Base-by-base conservation (phyloP, 495 filamentous ascomycete genomes). In the Chaetomium tenue region DNA sequence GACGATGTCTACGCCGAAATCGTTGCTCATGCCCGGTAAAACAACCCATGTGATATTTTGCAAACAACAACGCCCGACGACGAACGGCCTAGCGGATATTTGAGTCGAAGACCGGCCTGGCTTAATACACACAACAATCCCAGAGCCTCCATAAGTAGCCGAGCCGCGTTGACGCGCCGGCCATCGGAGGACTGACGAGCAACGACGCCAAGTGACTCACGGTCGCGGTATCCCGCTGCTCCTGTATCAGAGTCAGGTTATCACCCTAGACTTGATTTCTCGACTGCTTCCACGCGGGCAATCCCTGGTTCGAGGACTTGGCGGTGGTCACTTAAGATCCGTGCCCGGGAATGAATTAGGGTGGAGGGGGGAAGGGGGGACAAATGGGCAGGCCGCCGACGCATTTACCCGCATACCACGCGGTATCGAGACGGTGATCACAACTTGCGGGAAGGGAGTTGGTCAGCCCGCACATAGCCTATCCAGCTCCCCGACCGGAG, bases 1-100 rank as follows among this genome's bases (percentile, higher is more conserved):
- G 84, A 89, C 63, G 89, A 93, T 66, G 78, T 99, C 50, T 99
- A 96, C 69, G 87, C 87, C 48, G 91, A 95, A 71, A 88, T 98
- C 71, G 85, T 97, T 46, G 81, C 81, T 51, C 95, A 98, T 77
- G 92, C 93, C 23, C 87, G 89, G 72, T 96, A 70, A 61, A 30
- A 2, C 16, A 4, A 53, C 52, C 11, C 33, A 46, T 0, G 22
- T 8, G 18, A 23, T 3, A 11, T 2, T 30, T 25, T 4, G 48
- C 8, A 22, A 26, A 52, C 48, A 13, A 25, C 47, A 6, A 11
- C 22, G 22, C 12, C 20, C 48, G 25, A 26, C 48, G 48, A 23
- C 9, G 11, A 15, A 16, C 48, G 48, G 7, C 13, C 46, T n/a
- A 44, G 40, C 9, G 40, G 40, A 11, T n/a, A 44, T 4, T 15